Evolutionary conservation across 371 early-diverging fungal genomes (phyloP).

Genomic region (Mucor saturninus): DNA sequence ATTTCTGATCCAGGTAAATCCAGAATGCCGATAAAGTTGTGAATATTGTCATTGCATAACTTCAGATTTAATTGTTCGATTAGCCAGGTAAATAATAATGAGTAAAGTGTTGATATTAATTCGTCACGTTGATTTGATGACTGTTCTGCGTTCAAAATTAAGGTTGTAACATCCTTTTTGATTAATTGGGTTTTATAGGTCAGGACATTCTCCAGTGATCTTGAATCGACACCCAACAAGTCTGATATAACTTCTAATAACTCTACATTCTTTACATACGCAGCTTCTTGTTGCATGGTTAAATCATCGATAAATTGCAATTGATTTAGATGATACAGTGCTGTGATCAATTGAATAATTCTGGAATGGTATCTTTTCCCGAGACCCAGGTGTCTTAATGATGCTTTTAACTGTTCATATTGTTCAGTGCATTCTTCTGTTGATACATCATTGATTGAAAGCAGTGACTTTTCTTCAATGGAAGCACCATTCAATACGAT

Average conservation of each 20-base stretch:
- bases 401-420: slow-evolving; percentile 51
- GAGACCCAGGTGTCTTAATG: slow-evolving; percentile 81
- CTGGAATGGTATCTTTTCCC: slow-evolving; percentile 75
- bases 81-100: slow-evolving; percentile 86
- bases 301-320: slow-evolving; percentile 73
- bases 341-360: slow-evolving; percentile 82
- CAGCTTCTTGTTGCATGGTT: slow-evolving; percentile 68
- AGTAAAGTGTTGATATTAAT: slow-evolving; percentile 79
- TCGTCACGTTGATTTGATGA: slow-evolving; percentile 81
- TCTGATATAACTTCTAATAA: slow-evolving; percentile 81
- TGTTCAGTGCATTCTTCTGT: background rate
- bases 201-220: slow-evolving; percentile 78
- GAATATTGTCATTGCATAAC: slow-evolving; percentile 62
- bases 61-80: slow-evolving; percentile 89
- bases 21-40: slow-evolving; percentile 78
- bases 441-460: slow-evolving; percentile 34
- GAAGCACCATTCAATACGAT: slow-evolving; percentile 65
- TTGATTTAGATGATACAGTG: slow-evolving; percentile 86
- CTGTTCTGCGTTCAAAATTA: slow-evolving; percentile 77
- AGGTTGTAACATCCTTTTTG: slow-evolving; percentile 82
- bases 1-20: slow-evolving; percentile 55
- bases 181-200: slow-evolving; percentile 84
- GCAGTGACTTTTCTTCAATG: slow-evolving; percentile 37
- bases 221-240: slow-evolving; percentile 83
- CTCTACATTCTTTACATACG: slow-evolving; percentile 72